A percentile compares a stretch with the other conserved stretches of the same genome.
These are phyloP conservation scores for Penicillium silybi DNA, from an alignment of 495 filamentous ascomycete genomes.

Conservation along the genomic window DNA sequence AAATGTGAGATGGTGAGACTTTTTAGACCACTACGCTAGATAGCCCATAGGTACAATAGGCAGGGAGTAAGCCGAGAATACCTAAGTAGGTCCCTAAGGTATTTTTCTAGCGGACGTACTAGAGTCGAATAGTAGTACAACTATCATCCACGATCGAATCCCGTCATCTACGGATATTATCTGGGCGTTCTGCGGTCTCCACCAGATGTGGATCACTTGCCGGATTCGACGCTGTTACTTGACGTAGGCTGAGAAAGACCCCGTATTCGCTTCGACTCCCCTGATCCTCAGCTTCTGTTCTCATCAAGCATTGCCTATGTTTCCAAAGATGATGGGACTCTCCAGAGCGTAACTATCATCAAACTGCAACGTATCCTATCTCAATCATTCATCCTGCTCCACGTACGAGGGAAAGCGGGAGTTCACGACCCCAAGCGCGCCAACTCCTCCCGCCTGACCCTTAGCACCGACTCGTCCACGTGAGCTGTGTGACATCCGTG, in stretches of 20 bases:
- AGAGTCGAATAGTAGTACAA: no score
- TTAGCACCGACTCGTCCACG: constrained; percentile 8
- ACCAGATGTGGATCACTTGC: not conserved
- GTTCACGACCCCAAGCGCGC: not conserved
- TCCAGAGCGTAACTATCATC: not conserved
- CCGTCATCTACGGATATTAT: no score
- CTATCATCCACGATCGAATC: no score
- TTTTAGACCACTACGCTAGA: not conserved
- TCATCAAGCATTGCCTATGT: no score
- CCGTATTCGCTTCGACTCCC: not conserved
- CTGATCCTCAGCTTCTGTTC: not conserved
- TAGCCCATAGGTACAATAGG: no score
- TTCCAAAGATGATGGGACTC: not conserved
- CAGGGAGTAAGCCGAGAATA: no score
- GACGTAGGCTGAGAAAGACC: not conserved
- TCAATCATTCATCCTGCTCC: not conserved
- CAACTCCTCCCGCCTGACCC: not conserved
- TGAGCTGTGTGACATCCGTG: not conserved
- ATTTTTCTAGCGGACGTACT: no score
- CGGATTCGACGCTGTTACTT: not conserved
- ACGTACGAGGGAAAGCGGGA: not conserved
- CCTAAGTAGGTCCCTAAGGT: no score
- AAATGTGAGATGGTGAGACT: not conserved
- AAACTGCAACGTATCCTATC: not conserved
- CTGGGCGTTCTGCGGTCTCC: not conserved